phyloP scores from a whole-genome alignment of 257 asterid genomes.

The Gynochthodes officinalis region DNA sequence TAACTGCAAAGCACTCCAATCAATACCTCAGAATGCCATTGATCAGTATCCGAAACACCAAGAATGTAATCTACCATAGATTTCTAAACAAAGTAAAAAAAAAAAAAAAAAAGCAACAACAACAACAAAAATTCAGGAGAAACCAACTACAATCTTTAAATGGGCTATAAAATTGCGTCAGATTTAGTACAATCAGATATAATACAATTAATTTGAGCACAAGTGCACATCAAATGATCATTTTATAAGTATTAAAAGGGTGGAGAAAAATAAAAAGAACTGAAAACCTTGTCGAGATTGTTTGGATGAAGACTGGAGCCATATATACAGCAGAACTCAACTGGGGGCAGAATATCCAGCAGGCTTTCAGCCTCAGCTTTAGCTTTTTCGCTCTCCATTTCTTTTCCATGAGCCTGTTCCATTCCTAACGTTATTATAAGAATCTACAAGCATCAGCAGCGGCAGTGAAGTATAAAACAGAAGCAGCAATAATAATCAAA shows the following conservation, averaged over 20 bases:
- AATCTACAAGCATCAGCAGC: conserved; percentile 5
- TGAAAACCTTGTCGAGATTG: conserved; percentile 61
- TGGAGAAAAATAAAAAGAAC: background rate
- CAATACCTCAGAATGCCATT: conserved; percentile 82
- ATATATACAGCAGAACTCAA: conserved; percentile 75
- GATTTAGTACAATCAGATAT: too few species aligned
- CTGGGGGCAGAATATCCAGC: conserved; percentile 68
- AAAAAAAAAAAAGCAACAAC: background rate
- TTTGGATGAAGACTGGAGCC: conserved; percentile 88
- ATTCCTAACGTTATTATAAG: conserved; percentile 7
- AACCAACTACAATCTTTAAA: background rate
- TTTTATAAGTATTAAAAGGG: background rate
- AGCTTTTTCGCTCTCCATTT: conserved; percentile 35
- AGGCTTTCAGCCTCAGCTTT: conserved; percentile 37
- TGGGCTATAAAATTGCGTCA: background rate
- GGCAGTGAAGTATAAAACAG: background rate
- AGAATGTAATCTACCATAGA: conserved; percentile 85
- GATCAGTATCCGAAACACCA: conserved; percentile 80
- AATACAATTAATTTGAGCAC: background rate
- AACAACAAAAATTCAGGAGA: too few species aligned
- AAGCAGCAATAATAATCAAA: background rate
- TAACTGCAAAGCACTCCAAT: conserved; percentile 15
- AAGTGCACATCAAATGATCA: background rate
- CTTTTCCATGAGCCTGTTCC: conserved; percentile 17
- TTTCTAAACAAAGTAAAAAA: conserved; percentile 29